Base-by-base conservation (phyloP, 805 yeast genomes). In the Peterozyma xylosa region DNA sequence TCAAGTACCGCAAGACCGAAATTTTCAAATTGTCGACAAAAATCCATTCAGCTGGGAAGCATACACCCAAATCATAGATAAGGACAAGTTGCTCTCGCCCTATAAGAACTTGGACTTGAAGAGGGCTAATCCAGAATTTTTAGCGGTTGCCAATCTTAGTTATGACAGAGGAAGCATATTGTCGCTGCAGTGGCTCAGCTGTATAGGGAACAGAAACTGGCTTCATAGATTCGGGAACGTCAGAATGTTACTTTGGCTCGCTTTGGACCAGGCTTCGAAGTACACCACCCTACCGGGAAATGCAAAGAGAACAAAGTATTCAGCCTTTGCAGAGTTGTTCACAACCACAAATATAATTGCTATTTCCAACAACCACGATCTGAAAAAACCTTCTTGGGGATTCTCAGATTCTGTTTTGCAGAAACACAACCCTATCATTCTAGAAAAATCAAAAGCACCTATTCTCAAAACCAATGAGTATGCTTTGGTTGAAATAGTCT, bases 31-130 rank as follows among this genome's bases (percentile, higher is more conserved):
- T 62, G 34, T 58, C 54, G 50, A 56, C 1, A 54, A 57, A 35
- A 81, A 82, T 53, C 90, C 93, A 3, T 84, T 73, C 56, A 62
- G 74, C 13, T 87, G 96, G 96, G 60, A 61, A 3, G 68, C 88
- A 1, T 87, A 71, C 53, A 57, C 63, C 3, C 59, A 67, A 1
- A 46, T 82, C n/a, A 64, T 78, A 9, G 65, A 73, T 9, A 53
- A 67, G 3, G 70, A 71, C 7, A 74, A 74, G 30, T 44, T 66
- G 5, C 56, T 84, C 1, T 11, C 30, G 6, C 41, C 43, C 35
- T 11, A 16, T 9, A 2, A 2, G 5, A n/a, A 41, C 30, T 13
- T 11, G 15, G 11, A n/a, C 10, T 32, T 32, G 34, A n/a, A 13
- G 13, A 5, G 3, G 5, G 11, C 35, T 27, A 60, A 64, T 42